A percentile compares a stretch with the other conserved stretches of the same genome.
Evolutionary conservation across 2,329 filamentous ascomycete species (phyloP).

Genomic region (Stachybotrys echinatus): DNA sequence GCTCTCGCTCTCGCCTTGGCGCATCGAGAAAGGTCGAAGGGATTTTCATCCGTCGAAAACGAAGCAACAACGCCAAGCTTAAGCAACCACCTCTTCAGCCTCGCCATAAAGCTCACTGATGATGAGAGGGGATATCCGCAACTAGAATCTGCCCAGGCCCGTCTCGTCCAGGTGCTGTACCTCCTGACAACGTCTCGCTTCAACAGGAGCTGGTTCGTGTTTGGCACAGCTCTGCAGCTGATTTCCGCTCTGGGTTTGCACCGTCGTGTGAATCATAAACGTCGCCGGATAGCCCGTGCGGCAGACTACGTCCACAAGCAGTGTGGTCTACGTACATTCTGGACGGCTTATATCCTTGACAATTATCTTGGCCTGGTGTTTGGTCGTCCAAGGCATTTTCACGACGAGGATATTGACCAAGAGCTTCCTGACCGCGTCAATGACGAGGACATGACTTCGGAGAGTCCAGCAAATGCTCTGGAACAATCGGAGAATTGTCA

Average conservation of each 20-base stretch:
- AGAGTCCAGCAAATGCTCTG: constrained; percentile 24
- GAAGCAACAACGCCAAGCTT: constrained; percentile 17
- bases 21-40: constrained; percentile 34
- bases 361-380: constrained; percentile 60
- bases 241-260: constrained; percentile 36
- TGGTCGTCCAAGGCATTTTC: constrained; percentile 54
- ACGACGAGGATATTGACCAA: constrained; percentile 60
- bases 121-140: constrained; percentile 47
- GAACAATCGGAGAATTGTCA: constrained; percentile 36
- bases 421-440: constrained; percentile 50
- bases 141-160: constrained; percentile 52
- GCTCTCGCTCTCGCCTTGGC: constrained; percentile 42
- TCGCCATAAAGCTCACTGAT: constrained; percentile 33
- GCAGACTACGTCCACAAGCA: constrained; percentile 42
- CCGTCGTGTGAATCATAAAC: constrained; percentile 14
- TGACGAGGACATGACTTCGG: constrained; percentile 48
- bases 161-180: constrained; percentile 53
- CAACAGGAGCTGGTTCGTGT: constrained; percentile 57
- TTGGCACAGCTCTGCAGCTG: constrained; percentile 51
- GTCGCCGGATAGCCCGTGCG: constrained; percentile 5
- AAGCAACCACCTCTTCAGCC: constrained; percentile 37
- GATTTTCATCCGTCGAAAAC: constrained; percentile 13
- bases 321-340: constrained; percentile 53
- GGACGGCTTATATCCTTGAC: constrained; percentile 58
- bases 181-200: constrained; percentile 53